A percentile compares a stretch with the other conserved stretches of the same genome.
Evolutionary conservation across 1,284 basidiomycete species (phyloP).

Genomic region (Peniophora sp.): DNA sequence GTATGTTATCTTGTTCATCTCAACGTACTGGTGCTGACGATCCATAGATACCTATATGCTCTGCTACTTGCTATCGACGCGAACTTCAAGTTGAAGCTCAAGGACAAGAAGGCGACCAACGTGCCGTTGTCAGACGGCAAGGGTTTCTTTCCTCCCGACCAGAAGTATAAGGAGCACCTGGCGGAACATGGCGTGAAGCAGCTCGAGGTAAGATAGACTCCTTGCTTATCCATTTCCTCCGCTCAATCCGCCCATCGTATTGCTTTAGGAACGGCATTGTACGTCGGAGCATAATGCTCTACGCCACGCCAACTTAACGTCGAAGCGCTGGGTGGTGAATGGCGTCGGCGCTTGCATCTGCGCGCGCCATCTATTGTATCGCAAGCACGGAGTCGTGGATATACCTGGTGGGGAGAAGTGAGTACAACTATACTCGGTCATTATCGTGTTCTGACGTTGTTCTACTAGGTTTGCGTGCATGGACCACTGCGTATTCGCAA

Average conservation of each 20-base stretch:
- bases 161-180: neutral
- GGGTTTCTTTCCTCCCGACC: neutral
- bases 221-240: neutral
- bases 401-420: constrained; percentile 16
- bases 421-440: constrained; percentile 2
- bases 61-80: constrained; percentile 8
- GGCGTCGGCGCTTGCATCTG: constrained; percentile 10
- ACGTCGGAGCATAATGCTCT: constrained; percentile 4
- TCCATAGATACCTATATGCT: neutral
- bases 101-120: constrained; percentile 1
- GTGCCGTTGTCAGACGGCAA: neutral
- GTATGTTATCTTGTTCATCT: constrained; percentile 3
- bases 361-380: constrained; percentile 13
- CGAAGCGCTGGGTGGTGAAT: constrained; percentile 5
- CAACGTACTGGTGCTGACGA: neutral
- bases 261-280: constrained; percentile 2
- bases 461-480: constrained; percentile 19
- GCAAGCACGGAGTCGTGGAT: constrained; percentile 12
- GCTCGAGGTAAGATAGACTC: neutral
- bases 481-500: constrained; percentile 17
- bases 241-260: neutral
- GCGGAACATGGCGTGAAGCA: neutral
- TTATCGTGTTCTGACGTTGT: neutral
- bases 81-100: constrained; percentile 4
- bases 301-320: constrained; percentile 2